These are phyloP conservation scores for Hirsutella thompsonii DNA, from an alignment of 2,329 filamentous ascomycete genomes.

Conservation along the genomic window DNA sequence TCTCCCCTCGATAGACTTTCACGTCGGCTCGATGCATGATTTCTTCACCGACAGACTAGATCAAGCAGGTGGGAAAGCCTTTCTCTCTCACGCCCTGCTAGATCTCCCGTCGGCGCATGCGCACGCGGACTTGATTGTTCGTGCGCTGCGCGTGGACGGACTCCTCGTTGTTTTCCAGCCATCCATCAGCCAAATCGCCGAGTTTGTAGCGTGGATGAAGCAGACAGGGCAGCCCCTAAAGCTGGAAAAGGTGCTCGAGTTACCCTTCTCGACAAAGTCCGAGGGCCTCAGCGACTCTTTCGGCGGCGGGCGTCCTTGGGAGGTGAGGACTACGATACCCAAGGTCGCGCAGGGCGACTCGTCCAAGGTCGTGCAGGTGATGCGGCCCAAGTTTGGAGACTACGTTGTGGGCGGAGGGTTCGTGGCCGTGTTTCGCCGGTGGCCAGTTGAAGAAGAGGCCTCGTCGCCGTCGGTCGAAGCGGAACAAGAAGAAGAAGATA, in stretches of 20 bases:
- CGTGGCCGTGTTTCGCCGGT: conserved; percentile 23
- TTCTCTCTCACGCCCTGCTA: conserved; percentile 58
- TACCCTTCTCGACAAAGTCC: conserved; percentile 27
- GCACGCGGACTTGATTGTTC: conserved; percentile 29
- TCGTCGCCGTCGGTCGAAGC: neutral
- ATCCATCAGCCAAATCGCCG: conserved; percentile 64
- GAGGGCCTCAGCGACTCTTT: conserved; percentile 31
- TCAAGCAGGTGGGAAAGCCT: conserved; percentile 33
- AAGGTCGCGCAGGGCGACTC: conserved; percentile 10
- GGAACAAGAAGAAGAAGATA: neutral
- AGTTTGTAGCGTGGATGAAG: conserved; percentile 37
- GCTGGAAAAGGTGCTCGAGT: conserved; percentile 47
- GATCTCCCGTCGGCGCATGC: conserved; percentile 56
- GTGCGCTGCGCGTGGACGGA: conserved; percentile 51
- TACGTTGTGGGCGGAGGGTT: conserved; percentile 27
- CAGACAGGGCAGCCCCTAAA: conserved; percentile 37
- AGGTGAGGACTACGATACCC: conserved; percentile 37
- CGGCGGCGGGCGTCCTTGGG: conserved; percentile 46
- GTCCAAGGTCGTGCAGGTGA: conserved; percentile 20
- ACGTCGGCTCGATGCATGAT: conserved; percentile 50
- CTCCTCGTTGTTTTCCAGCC: conserved; percentile 61
- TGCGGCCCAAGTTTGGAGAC: conserved; percentile 28
- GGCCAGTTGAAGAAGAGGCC: conserved; percentile 9
- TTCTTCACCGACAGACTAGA: conserved; percentile 45
- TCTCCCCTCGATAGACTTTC: conserved; percentile 57